Base-by-base conservation (phyloP, 148 eudicot species). In the Suaeda aralocaspica region DNA sequence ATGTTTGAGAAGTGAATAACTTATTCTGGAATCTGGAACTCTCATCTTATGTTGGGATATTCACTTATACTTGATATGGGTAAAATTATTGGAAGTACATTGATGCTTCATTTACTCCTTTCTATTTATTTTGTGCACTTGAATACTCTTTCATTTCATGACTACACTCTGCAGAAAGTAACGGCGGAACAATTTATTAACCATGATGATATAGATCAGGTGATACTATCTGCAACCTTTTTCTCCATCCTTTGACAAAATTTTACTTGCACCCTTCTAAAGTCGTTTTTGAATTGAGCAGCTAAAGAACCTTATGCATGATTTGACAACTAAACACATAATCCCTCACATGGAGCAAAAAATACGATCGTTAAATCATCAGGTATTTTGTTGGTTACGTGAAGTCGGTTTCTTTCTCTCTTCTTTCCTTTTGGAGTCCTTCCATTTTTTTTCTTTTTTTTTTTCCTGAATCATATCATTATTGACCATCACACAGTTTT, bases 291-390 rank as follows among this genome's bases (percentile, higher is more conserved):
- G 28, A 64, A 68, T 33, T 78, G 61, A 71, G 72, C 93, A 94
- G 99, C 79, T 94, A 68, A 87, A 74, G 81, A 72, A 68, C 71
- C 59, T 78, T 62, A 84, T 91, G 88, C 96, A 89, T 72, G 96
- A 91, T 77, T 69, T 94, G 66, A 82, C 97, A 49, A 89, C 96
- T 44, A 89, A 89, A 70, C 88, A 81, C 59, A 78, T 94, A 44
- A 94, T 94, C 72, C 99, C 99, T 42, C 81, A 89, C 83, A 94
- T 94, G 89, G 99, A 94, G 87, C 91, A 84, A 82, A 94, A 86
- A 59, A 82, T 94, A 31, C 87, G 99, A 64, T 63, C 78, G 44
- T 88, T 94, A 16, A 94, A 94, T 82, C 96, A 91, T 84, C 99
- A 94, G 99, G 99, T 91, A 60, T 74, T 64, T 61, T 69, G 22